These are phyloP conservation scores for Aegilops speltoides DNA, from an alignment of 176 grass and related monocot genomes.

Conservation along the genomic window DNA sequence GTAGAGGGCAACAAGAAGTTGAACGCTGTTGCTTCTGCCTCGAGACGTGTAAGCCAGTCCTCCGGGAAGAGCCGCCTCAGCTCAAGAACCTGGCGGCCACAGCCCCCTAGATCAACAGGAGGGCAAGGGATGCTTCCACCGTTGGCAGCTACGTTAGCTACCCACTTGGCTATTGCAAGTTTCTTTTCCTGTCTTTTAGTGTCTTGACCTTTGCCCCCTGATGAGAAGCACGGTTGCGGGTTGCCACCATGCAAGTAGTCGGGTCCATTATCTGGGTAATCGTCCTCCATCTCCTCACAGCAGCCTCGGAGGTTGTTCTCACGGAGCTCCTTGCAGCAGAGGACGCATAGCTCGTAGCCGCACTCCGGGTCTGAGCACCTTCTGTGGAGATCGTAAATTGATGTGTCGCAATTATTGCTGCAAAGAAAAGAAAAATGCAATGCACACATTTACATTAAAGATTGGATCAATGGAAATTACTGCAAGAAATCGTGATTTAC, in stretches of 20 bases:
- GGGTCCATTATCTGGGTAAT: background rate
- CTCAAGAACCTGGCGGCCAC: slow-evolving; percentile 33
- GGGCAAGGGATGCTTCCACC: too few species aligned
- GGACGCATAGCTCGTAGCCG: slow-evolving; percentile 48
- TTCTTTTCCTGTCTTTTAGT: background rate
- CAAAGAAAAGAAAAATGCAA: background rate
- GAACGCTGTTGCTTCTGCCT: background rate
- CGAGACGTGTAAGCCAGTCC: slow-evolving; percentile 13
- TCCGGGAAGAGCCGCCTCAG: slow-evolving; percentile 32
- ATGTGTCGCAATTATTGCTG: slow-evolving; percentile 42
- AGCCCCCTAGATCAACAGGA: slow-evolving; percentile 24
- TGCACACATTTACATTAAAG: background rate
- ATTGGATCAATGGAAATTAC: background rate
- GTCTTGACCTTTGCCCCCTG: too few species aligned
- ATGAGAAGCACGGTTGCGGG: background rate
- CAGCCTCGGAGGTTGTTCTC: background rate
- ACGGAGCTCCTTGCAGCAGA: slow-evolving; percentile 51
- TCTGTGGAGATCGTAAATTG: too few species aligned
- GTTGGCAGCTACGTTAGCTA: too few species aligned
- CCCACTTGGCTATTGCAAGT: too few species aligned
- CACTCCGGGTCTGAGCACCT: slow-evolving; percentile 11
- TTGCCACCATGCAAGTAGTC: slow-evolving; percentile 52
- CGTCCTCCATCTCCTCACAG: background rate
- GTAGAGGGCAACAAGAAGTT: background rate
- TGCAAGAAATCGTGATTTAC: background rate